These are phyloP conservation scores for Hypoxylon sp. DNA, from an alignment of 2,329 filamentous ascomycete species.

Conservation along the genomic window DNA sequence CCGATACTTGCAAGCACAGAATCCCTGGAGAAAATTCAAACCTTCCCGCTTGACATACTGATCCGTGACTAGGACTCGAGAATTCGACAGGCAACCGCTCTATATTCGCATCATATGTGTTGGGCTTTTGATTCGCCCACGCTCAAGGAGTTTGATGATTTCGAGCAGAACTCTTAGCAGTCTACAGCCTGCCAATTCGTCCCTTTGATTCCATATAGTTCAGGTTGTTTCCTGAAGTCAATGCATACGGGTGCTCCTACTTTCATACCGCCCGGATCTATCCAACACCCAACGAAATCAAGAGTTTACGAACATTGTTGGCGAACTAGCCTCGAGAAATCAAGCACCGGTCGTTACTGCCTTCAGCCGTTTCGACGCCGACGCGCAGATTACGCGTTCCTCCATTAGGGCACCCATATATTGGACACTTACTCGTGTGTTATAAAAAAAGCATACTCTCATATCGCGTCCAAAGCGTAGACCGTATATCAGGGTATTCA, in stretches of 20 bases:
- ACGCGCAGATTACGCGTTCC: neutral
- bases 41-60: neutral
- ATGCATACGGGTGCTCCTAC: neutral
- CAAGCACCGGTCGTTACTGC: too few relatives aligned
- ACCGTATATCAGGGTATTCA: neutral
- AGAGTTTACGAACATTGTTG: neutral
- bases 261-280: neutral
- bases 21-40: neutral
- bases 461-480: neutral
- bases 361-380: neutral
- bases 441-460: neutral
- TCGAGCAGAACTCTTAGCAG: neutral
- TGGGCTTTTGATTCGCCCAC: neutral
- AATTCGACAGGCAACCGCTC: neutral
- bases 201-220: neutral
- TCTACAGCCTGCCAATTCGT: neutral
- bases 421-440: neutral
- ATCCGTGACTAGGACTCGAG: neutral
- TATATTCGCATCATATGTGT: neutral
- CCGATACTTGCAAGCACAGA: neutral
- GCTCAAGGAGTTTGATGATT: neutral
- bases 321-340: neutral
- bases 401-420: neutral
- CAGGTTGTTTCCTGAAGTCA: neutral
- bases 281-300: neutral